Evolutionary conservation across 2,329 filamentous ascomycete genomes (phyloP), one percentile per base, ranked within the genome.

Genomic region (Pseudopithomyces chartarum): DNA sequence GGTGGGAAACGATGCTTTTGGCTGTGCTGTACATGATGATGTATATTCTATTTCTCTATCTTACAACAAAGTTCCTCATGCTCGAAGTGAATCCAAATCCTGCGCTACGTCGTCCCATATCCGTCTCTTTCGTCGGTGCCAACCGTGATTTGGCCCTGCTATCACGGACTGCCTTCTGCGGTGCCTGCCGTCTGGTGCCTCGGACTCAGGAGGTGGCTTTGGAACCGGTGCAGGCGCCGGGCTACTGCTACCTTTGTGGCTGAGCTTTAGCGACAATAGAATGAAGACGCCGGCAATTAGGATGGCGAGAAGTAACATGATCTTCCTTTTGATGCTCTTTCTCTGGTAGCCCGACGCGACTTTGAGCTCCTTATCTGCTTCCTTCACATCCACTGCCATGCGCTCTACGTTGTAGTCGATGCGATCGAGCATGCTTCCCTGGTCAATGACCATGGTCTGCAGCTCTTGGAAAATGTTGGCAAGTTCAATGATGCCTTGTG

Each of bases 391-490:
- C 19, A 87, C 88, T n/a, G 88, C 87, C 90, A 98, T 97, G 59
- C 89, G 85, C 78, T 99, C 95, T 52, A 99, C 92, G 68, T 99
- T 99, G 79, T 97, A 99, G 62, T 83, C 81, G 57, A 83, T 82
- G 36, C 81, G 77, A 56, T 83, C 81, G 11, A 83, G 71, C 71
- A 83, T 78, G 53, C 76, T 81, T 26, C 81, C 81, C 61, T 83
- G 81, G 59, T 83, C 81, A 43, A 83, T 83, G 56, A 83, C 92
- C 93, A 99, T 98, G 46, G 84, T 89, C 77, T 99, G 95, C 29
- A 99, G 81, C 69, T 99, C 95, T 60, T 96, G 91, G 80, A 99
- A 99, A 49, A 99, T 91, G 74, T 97, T 95, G 3, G 94, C 91
- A 7, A 99, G 82, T 73, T 98, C 94, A 69, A 99, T 98, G 76